Base-by-base conservation (phyloP, 805 yeast genomes). In the Yarrowia yakushimensis region DNA sequence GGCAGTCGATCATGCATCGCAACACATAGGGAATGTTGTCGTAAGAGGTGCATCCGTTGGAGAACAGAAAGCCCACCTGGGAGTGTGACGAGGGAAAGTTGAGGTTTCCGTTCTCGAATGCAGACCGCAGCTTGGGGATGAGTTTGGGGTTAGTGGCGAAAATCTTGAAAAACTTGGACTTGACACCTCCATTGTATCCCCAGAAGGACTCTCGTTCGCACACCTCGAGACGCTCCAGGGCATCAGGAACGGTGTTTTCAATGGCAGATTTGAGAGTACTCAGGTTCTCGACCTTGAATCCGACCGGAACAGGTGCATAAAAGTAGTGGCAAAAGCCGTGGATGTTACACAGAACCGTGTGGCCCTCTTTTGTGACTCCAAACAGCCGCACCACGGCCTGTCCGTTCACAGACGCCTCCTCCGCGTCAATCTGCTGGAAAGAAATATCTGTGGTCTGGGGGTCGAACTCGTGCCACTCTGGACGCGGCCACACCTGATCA, bases 341-440 rank as follows among this genome's bases (percentile, higher is more conserved):
- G 15, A 94, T 94, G 68, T 88, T 90, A 76, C 98, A 92, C 67
- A 92, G 79, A 20, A 94, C 89, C 0, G 97, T 88, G 70, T 90
- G 78, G 4, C 99, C 99, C 63, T 83, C 71, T 22, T 70, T 82
- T 1, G 98, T 91, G 39, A 96, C 91, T 63, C 99, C 99, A 73
- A 92, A 94, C 70, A 96, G 87, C 62, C 97, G 81, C 0, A 92
- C 88, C 4, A 70, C 71, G 4, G 73, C 80, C 0, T 87, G 82
- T 25, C 81, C 78, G 15, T 83, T 85, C 36, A 82, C 82, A 28
- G 75, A 71, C 2, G 88, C 82, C 69, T 94, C 99, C 69, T 94
- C 98, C 1, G 96, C 97, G 73, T 94, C 99, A 68, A 94, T 78
- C 70, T 94, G 99, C 73, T 94, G 98, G 72, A 92, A 92, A 0